Evolutionary conservation across 192 early-diverging fungal species (phyloP), one percentile per base, ranked within the genome.

Genomic region (Phlyctochytrium arcticum): DNA sequence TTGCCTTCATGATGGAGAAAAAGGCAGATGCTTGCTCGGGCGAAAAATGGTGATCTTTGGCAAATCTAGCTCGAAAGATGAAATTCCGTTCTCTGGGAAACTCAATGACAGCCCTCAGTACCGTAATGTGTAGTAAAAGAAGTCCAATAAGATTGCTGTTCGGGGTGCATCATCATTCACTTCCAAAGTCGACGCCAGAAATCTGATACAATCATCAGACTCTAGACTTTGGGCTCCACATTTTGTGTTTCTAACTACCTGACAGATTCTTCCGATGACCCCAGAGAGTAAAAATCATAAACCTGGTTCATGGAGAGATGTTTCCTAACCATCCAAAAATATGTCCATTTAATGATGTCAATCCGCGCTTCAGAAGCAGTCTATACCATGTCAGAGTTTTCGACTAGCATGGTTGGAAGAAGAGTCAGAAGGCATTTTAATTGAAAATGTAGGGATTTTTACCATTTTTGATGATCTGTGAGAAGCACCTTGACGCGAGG

Each of bases 1-100:
- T 84, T 33, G 31, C 47, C 48, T 80, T 80, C 69, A 84, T 75
- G 36, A 84, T 80, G 9, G 82, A 82, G 65, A 84, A 84, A 58
- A 84, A 79, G 9, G 75, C 69, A 8, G 80, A 83, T 3, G 80
- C 66, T 56, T 84, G 76, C 32, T 77, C 78, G 21, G 80, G 78
- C n/a, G 78, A 57, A 30, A 83, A 71, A 19, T 66, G 12, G 12
- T 70, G 29, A 10, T 82, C 60, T 59, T 80, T 77, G 6, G 77
- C 77, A 46, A 81, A 77, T 15, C 80, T 81, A 36, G 21, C 6
- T 4, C 23, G 19, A 0, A 54, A 29, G 65, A 39, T 49, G 37
- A 15, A 30, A 19, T 7, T 3, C 64, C 3, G 19, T 31, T 24
- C 32, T 30, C 12, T 26, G 17, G 9, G 34, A 19, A 4, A 26